Conservation (phyloP, 164 flowering plant genomes). For the Vitis rotundifolia region DNA sequence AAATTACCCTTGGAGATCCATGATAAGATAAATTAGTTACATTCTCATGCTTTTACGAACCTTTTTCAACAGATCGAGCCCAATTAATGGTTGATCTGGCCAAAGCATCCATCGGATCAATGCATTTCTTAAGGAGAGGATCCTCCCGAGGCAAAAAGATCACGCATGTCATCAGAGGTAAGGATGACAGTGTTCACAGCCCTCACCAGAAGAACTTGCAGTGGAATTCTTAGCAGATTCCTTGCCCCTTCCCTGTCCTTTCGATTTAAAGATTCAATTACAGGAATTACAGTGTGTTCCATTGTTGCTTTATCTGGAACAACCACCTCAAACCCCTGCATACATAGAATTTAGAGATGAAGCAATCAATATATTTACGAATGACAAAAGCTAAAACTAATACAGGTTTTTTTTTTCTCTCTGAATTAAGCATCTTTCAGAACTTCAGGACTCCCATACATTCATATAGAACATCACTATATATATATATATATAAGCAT, state of each 20-base stretch:
- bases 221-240: conserved; percentile 35
- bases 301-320: conserved; percentile 45
- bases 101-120: conserved; percentile 38
- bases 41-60: too few species aligned
- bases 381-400: background rate
- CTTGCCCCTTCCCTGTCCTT: conserved; percentile 38
- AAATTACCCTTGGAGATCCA: too few species aligned
- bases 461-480: too few species aligned
- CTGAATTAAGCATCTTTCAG: too few species aligned
- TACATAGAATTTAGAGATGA: background rate
- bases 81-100: conserved; percentile 31
- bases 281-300: conserved; percentile 36
- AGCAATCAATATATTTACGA: background rate
- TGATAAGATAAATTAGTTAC: too few species aligned
- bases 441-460: too few species aligned
- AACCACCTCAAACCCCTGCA: conserved; percentile 46
- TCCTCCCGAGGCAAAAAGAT: conserved; percentile 34
- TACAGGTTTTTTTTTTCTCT: too few species aligned
- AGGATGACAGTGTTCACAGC: conserved; percentile 40
- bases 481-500: too few species aligned
- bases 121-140: conserved; percentile 39
- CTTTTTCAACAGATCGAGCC: conserved; percentile 16
- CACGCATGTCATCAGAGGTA: conserved; percentile 34
- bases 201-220: conserved; percentile 39
- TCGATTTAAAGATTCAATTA: conserved; percentile 29